These are phyloP conservation scores for Diaporthe vexans DNA, from an alignment of 2,329 filamentous ascomycete species.

Conservation along the genomic window DNA sequence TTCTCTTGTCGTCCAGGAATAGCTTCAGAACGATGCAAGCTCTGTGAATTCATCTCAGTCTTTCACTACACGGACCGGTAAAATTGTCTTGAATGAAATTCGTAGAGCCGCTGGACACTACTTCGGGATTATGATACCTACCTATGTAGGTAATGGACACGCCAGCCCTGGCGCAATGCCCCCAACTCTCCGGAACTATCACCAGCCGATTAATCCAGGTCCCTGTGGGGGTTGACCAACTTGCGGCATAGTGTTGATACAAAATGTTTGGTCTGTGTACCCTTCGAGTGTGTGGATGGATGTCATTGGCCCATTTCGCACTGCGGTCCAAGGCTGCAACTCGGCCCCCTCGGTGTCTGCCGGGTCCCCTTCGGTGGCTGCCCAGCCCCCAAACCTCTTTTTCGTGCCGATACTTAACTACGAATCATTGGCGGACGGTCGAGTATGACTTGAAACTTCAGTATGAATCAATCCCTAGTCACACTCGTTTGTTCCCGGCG, in stretches of 20 bases:
- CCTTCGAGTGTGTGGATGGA: too few relatives aligned
- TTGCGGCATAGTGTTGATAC: not conserved
- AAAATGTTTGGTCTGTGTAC: not conserved
- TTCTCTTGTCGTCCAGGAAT: not conserved
- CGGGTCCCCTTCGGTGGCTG: too few relatives aligned
- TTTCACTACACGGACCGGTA: not conserved
- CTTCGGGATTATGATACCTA: not conserved
- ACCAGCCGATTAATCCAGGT: not conserved
- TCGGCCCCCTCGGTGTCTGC: too few relatives aligned
- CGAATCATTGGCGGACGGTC: not conserved
- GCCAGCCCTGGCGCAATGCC: not conserved
- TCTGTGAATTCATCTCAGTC: not conserved
- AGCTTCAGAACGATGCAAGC: too few relatives aligned
- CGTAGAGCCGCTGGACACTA: not conserved
- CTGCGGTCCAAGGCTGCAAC: not conserved
- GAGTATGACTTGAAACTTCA: too few relatives aligned
- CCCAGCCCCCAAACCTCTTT: not conserved
- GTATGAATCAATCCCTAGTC: too few relatives aligned
- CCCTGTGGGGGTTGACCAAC: not conserved
- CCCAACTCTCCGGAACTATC: not conserved
- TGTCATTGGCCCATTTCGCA: not conserved
- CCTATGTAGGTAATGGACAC: too few relatives aligned
- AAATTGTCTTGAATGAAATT: not conserved
- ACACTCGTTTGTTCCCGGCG: too few relatives aligned
- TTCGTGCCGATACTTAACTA: not conserved